phyloP scores from a whole-genome alignment of 257 asterid genomes.

The Plantago elongata region DNA sequence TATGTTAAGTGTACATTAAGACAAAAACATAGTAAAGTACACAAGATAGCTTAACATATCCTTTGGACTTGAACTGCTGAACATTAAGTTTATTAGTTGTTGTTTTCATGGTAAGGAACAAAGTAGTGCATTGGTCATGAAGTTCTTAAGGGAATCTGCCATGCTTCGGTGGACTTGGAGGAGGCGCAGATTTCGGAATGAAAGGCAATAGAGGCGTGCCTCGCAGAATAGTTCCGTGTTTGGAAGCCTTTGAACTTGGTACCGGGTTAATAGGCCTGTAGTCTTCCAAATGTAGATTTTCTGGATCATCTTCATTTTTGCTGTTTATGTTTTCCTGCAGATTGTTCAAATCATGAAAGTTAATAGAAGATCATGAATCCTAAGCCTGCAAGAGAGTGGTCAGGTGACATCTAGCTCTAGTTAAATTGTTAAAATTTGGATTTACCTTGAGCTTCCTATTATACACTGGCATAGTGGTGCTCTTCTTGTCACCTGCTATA shows the following conservation, averaged over 20 bases:
- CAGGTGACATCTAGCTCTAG: background rate
- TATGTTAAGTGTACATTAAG: too few species aligned
- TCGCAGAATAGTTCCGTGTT: background rate
- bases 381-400: background rate
- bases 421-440: background rate
- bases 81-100: background rate
- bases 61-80: too few species aligned
- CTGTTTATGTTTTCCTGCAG: background rate
- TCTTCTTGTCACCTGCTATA: background rate
- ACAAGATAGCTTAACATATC: too few species aligned
- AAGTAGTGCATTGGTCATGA: background rate
- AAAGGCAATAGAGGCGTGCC: background rate
- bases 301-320: background rate
- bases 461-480: background rate
- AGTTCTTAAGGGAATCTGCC: background rate
- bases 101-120: background rate
- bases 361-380: background rate
- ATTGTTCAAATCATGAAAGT: background rate
- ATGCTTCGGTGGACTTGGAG: background rate
- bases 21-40: too few species aligned
- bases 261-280: background rate
- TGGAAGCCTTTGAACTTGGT: constrained; percentile 4
- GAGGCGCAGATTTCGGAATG: background rate
- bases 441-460: constrained; percentile 2
- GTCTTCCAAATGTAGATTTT: background rate